Base-by-base conservation (phyloP, 345 rosid species). In the Orychophragmus violaceus region DNA sequence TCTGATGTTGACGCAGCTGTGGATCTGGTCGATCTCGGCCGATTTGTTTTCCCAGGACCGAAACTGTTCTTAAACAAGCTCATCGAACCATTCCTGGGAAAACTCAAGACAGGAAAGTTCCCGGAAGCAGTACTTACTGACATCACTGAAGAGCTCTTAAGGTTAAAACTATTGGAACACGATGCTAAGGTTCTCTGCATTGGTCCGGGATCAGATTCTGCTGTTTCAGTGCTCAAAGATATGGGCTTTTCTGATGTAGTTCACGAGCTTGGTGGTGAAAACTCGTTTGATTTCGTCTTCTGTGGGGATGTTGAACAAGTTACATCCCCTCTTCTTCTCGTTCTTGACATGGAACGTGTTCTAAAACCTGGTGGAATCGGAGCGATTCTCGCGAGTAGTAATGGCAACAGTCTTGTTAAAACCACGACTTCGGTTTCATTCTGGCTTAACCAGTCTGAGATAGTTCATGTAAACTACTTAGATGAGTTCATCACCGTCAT, bases 321-420 rank as follows among this genome's bases (percentile, higher is more conserved):
- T 68, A 58, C 84, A 3, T 85, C 79, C 70, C 87, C 37, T 9
- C 88, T 80, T 2, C 48, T 76, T 25, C 82, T 83, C 2, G 83
- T 90, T 74, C 82, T 83, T 1, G 90, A 87, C 78, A 81, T 86
- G 11, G 97, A 87, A 78, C 90, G 90, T 2, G 78, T 82, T 60
- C 80, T 90, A 46, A 79, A 58, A 39, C 97, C 86, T 0, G 87
- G 86, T 5, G 97, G 92, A 48, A 69, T 77, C 4, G 97, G 87
- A 51, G 86, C 88, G 8, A 63, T 86, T 67, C 89, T 90, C 55
- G 72, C 84, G 11, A 67, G 77, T 14, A 69, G 52, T 44, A 59
- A 69, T 18, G 69, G 74, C 6, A 69, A 79, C 36, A 72, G 76
- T 63, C 69, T 86, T 75, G 79, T 88, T 16, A 75, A 80, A 61